These are phyloP conservation scores for Aspergillus ochraceus DNA, from an alignment of 2,329 filamentous ascomycete genomes.

Conservation along the genomic window DNA sequence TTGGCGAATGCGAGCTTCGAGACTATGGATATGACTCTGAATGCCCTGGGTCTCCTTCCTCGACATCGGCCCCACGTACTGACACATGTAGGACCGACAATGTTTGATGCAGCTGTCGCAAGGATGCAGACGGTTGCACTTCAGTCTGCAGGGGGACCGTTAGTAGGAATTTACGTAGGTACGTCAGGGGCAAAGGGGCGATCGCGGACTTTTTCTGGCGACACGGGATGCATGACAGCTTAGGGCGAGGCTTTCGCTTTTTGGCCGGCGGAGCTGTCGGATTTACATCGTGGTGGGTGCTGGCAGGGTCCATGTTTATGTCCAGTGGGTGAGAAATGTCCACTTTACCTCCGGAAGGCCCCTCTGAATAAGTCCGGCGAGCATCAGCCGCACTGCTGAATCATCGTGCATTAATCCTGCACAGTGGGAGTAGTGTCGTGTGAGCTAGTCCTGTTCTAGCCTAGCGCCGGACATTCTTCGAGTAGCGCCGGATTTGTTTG, in stretches of 20 bases:
- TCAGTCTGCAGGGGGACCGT: slow-evolving; percentile 15
- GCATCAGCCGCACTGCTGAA: no score
- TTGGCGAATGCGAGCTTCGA: slow-evolving; percentile 14
- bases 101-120: slow-evolving; percentile 25
- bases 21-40: slow-evolving; percentile 14
- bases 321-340: no score
- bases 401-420: no score
- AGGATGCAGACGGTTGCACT: slow-evolving; percentile 25
- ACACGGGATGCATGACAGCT: slow-evolving; percentile 13
- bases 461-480: background rate
- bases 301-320: background rate
- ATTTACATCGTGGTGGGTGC: background rate
- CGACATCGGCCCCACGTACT: slow-evolving; percentile 13
- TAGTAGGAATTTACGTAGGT: background rate
- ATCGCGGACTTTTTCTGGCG: slow-evolving; percentile 20
- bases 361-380: no score
- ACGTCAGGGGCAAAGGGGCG: background rate
- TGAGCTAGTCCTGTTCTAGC: no score
- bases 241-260: slow-evolving; percentile 12
- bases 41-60: slow-evolving; percentile 15
- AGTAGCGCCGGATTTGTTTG: background rate
- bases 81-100: slow-evolving; percentile 14
- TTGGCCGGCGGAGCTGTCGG: background rate
- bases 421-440: no score
- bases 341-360: no score